Evolutionary conservation across 2,329 filamentous ascomycete species (phyloP), one percentile per base, ranked within the genome.

Genomic region (Aspergillus intermedius): DNA sequence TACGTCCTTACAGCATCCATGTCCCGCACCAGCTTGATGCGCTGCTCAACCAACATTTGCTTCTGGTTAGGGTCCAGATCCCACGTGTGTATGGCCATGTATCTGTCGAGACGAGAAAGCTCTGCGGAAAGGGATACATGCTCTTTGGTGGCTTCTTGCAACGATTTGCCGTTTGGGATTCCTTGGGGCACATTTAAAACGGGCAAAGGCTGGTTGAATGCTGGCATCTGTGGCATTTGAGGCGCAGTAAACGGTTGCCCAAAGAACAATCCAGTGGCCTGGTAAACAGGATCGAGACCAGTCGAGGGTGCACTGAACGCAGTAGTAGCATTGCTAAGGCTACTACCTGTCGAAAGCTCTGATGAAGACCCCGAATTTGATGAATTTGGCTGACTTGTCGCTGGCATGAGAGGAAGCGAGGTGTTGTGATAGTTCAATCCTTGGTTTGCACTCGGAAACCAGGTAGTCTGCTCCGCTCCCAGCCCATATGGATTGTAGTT

Each of bases 21-120:
- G 44, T 70, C 65, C 42, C 62, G 59, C 5, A 71, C 67, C 35
- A 72, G 54, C 15, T 59, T 58, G 49, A 60, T 65, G 12, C 69
- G 61, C 40, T 69, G 65, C 17, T 67, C 62, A 42, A 71, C 65
- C 19, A 70, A 52, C 7, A 59, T 48, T 21, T 62, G 60, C 45
- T 69, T 69, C 13, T 61, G 61, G 7, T 54, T 52, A n/a, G 60
- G 57, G 23, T 64, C 64, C 40, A 71, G 58, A 46, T 70, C 62
- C 56, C 66, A 69, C 15, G 60, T 60, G 51, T 70, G 63, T 39
- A 72, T 51, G 5, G 69, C 69, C 53, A 69, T 64, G 42, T 71
- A 64, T 46, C 65, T 64, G 41, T 72, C 68, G 21, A 72, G 54
- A 34, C 60, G 63, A 5, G 61, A 58, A 12, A 72, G 62, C 43